Percentiles rank a stretch among this genome's conserved stretches.
Conservation (phyloP, 1,139 yeast species). For the Suhomyces ambrosiae region DNA sequence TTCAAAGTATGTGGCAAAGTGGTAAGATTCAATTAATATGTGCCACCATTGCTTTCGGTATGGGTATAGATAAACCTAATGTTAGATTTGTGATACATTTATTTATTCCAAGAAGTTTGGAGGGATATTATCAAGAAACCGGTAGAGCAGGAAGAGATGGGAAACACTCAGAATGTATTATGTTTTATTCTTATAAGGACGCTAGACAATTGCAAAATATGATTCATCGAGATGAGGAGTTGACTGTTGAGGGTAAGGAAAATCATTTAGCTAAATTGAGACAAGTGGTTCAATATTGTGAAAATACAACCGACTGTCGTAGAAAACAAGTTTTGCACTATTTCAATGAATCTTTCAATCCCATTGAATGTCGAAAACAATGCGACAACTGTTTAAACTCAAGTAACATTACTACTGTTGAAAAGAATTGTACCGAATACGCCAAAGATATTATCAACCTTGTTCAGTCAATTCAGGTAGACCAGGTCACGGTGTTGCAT, state of each 20-base stretch:
- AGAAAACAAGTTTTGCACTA: constrained; percentile 85
- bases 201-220: constrained; percentile 71
- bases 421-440: constrained; percentile 67
- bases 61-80: constrained; percentile 98
- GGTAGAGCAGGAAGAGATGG: constrained; percentile 99
- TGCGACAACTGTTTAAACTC: constrained; percentile 81
- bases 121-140: constrained; percentile 96
- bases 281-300: constrained; percentile 90
- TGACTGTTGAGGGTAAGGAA: constrained; percentile 66
- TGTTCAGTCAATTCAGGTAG: constrained; percentile 57
- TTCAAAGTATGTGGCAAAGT: constrained; percentile 83
- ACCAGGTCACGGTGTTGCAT: constrained; percentile 72
- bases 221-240: constrained; percentile 74
- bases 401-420: constrained; percentile 45
- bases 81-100: constrained; percentile 89
- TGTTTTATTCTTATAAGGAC: constrained; percentile 80
- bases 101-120: constrained; percentile 87
- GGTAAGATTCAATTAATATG: constrained; percentile 76
- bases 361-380: constrained; percentile 62
- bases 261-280: constrained; percentile 76
- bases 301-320: constrained; percentile 87
- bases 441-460: constrained; percentile 63
- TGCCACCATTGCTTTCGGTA: constrained; percentile 97
- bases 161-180: constrained; percentile 70
- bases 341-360: constrained; percentile 80